phyloP scores from a whole-genome alignment of 305 asterid species.

The Fraxinus sp. region DNA sequence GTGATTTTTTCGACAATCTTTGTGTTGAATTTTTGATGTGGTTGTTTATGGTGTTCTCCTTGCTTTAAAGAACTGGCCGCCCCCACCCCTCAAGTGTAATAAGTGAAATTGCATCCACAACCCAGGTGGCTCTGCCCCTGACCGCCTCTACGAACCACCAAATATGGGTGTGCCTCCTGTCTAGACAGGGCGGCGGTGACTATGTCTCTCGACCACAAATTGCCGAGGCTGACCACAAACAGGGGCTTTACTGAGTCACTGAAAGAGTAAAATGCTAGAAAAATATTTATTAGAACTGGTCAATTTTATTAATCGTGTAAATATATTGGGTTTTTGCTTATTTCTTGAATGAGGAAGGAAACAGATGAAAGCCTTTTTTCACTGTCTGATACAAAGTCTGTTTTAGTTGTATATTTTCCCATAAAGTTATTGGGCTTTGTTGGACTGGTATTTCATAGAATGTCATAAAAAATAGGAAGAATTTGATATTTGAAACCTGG shows the following conservation, averaged over 20 bases:
- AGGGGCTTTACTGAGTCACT: not conserved
- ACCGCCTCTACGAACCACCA: not conserved
- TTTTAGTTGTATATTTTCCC: not conserved
- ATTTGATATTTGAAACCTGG: not conserved
- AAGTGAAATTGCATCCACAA: not conserved
- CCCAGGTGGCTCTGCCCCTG: not conserved
- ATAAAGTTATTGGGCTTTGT: not conserved
- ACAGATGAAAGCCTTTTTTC: not conserved
- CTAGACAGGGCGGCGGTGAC: not conserved
- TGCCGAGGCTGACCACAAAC: not conserved
- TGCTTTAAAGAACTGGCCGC: not conserved
- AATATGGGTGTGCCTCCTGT: not conserved
- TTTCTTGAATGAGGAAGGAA: not conserved
- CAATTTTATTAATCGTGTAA: not conserved
- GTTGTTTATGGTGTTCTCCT: not conserved
- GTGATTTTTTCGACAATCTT: not conserved
- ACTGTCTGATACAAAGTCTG: not conserved
- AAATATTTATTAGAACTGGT: not conserved
- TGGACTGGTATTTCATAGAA: not conserved
- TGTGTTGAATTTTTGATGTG: too few species aligned
- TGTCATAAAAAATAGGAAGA: not conserved
- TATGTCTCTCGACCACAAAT: not conserved
- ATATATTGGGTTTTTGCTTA: not conserved
- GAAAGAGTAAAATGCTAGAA: not conserved
- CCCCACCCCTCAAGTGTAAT: not conserved